Evolutionary conservation across 2,329 filamentous ascomycete genomes (phyloP), one percentile per base, ranked within the genome.

Genomic region (Epichloe brachyelytri): DNA sequence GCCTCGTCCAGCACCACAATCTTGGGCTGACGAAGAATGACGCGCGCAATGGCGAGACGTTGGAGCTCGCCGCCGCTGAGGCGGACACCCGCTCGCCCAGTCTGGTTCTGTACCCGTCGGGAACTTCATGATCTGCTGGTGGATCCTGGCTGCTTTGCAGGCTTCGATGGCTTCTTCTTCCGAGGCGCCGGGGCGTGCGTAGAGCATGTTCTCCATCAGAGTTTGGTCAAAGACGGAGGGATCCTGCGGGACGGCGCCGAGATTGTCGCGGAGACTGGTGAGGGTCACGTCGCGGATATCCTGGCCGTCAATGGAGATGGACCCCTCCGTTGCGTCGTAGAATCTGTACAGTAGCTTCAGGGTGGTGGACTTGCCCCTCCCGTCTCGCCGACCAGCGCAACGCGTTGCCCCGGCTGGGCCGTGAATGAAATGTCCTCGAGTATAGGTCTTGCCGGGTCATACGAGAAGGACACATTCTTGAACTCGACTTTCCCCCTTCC

Each of bases 171-270:
- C 72, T 33, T 85, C 77, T 6, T 73, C 73, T 43, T 83, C 76
- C 0, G 76, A 79, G 1, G 81, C 80, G n/a, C 74, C 71, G 2
- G 79, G 73, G 11, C 74, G 73, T 2, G 79, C 79, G 61, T 85
- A 86, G 2, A 74, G 73, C 22, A 86, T 67, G 58, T 86, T 86
- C 17, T 83, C 75, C 59, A 80, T 72, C 41, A 86, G 75, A 1
- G 78, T 77, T 34, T 75, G 72, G 59, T 85, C 82, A 67, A 86
- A 85, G 8, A 86, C 67, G 0, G 75, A 68, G 0, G 81, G 76
- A 54, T 82, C 78, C 62, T 86, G 79, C 3, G 82, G 82, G 0
- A 85, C 82, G 12, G 83, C 71, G 19, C 80, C 81, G 26, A 86
- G 72, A 3, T 71, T 68, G 19, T 78, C 71, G 10, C 81, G 73